Base-by-base conservation (phyloP, 441 rosid species). In the Populus tomentosa region DNA sequence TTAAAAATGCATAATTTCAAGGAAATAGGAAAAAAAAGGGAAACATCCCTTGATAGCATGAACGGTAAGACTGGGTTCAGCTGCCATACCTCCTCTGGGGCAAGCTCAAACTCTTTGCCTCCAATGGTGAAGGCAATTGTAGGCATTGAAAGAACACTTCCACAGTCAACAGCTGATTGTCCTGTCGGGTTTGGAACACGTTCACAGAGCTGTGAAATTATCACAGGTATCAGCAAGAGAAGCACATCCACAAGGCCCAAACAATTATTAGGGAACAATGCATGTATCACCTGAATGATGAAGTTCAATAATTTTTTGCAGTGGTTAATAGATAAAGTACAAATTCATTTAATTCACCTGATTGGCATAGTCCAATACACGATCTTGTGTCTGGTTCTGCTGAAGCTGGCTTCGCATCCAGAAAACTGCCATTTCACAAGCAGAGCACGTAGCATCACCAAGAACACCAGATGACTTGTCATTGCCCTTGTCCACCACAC, bases 351-450 rank as follows among this genome's bases (percentile, higher is more conserved):
- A 71, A 50, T 71, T 75, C 71, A 90, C 97, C 86, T 91, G 84
- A 74, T 89, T 86, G 64, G 85, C 86, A 80, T 90, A 89, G 78
- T 83, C 72, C 26, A 91, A 53, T 70, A 89, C 84, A 11, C 64
- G 85, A 9, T 88, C 94, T 79, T 83, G 88, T 9, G 97, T 86
- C 83, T 86, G 84, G 77, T 93, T 91, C 84, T 85, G 91, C 75
- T n/a, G 84, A 38, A 91, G 82, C 76, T 90, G 92, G 88, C 83
- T 89, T 77, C 89, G 91, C 84, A 88, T 85, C 95, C 97, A 93
- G 50, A 91, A 82, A 75, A 91, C 92, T 21, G 94, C 75, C 94
- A 93, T 88, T 88, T 90, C 94, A 83, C 98, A 93, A 59, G 90
- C 80, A 42, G 94, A 76, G 82, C 98, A 93, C 86, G 83, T 84